phyloP scores from a whole-genome alignment of 164 flowering plant species.

The Vitis cinerea region DNA sequence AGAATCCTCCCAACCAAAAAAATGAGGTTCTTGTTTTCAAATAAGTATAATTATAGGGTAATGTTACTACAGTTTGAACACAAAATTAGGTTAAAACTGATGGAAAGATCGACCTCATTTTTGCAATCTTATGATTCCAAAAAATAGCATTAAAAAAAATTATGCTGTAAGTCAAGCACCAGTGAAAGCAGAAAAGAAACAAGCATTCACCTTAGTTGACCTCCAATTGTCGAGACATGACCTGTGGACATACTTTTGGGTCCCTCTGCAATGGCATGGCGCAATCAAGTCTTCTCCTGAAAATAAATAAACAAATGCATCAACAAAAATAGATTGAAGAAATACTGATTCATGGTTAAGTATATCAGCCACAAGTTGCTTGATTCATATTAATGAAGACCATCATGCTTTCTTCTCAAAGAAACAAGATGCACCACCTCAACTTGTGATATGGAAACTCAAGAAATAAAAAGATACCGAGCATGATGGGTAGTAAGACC shows the following conservation, averaged over 20 bases:
- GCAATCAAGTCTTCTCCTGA: constrained; percentile 91
- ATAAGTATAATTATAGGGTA: background rate
- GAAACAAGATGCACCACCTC: constrained; percentile 6
- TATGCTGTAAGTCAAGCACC: background rate
- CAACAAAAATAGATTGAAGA: constrained; percentile 1
- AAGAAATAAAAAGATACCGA: constrained; percentile 12
- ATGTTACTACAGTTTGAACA: background rate
- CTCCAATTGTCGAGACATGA: constrained; percentile 99
- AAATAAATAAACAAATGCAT: constrained; percentile 9
- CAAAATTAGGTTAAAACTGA: background rate
- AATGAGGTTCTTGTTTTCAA: background rate
- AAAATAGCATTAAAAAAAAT: background rate
- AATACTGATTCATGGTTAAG: background rate
- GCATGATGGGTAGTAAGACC: constrained; percentile 37
- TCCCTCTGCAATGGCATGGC: constrained; percentile 95
- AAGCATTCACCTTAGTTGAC: constrained; percentile 73
- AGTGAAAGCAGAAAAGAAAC: background rate
- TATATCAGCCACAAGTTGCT: constrained; percentile 2
- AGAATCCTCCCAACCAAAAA: background rate
- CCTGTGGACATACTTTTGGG: constrained; percentile 93
- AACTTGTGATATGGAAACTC: constrained; percentile 2
- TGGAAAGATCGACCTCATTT: background rate
- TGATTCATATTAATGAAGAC: background rate
- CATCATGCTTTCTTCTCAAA: background rate
- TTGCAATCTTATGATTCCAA: background rate